Evolutionary conservation across 208 protist genomes (phyloP), one percentile per base, ranked within the genome.

Genomic region (Acanthamoeba lenticulata): DNA sequence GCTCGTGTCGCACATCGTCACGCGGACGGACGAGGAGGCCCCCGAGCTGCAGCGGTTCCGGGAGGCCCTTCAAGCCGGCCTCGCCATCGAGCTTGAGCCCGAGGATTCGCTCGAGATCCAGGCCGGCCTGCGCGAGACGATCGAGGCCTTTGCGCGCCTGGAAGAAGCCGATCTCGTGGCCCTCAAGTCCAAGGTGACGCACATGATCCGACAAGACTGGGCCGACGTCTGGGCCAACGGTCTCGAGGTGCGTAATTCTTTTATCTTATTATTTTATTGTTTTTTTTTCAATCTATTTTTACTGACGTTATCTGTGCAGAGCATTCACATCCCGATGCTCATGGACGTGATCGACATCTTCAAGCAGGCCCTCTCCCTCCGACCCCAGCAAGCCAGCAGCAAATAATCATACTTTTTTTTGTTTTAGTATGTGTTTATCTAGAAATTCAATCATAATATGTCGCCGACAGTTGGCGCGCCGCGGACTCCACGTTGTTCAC

Each of bases 191-290:
- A 42, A 83, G 40, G 72, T 83, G 40, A 32, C 15, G 24, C 13
- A 42, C 40, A 83, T 83, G 72, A 49, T 83, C 40, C 13, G 17
- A 11, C 34, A 11, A 6, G 72, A 83, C 72, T 83, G 72, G 72
- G 72, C 72, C 27, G 72, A 83, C 72, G 72, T 83, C 6, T 83
- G 72, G 72, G 72, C 72, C 72, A 49, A 83, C 7, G 72, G 34
- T 11, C 27, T 83, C 27, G 72, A 83, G 34, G 67, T 38, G 27
- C 29, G 67, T 24, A 77, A 77, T n/a, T n/a, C n/a, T n/a, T 29
- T 13, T 40, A 24, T 77, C 15, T 40, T 19, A n/a, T 77, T 24
- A 38, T 11, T 24, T 34, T 34, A 29, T 77, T 29, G 15, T 17
- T 77, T 17, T 21, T 17, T 9, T 38, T n/a, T 40, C 9, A 17